Evolutionary conservation across 352 stramenopile species (phyloP), one percentile per base, ranked within the genome.

Genomic region (Pseudoperonospora humuli): DNA sequence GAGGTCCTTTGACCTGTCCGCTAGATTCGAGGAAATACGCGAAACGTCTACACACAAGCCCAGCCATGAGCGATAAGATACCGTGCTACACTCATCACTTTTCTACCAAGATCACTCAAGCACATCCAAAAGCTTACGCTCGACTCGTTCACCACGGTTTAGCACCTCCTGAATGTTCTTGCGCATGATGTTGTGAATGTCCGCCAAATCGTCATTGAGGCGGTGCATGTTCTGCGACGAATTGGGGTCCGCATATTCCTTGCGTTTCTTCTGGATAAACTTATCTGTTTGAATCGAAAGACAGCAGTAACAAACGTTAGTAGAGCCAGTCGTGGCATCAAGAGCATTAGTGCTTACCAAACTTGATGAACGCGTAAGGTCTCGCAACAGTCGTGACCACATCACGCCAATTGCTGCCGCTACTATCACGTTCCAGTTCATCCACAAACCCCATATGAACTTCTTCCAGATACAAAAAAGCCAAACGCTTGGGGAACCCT

Each of bases 281-380:
- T 97, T 96, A 64, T 98, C 86, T 86, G 64, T 39, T 29, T 36
- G 13, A n/a, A n/a, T 4, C 25, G 25, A 18, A 21, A 25, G n/a
- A 15, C 2, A 32, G 0, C 20, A 10, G 29, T n/a, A 34, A 3
- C n/a, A n/a, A n/a, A n/a, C n/a, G n/a, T n/a, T n/a, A n/a, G n/a
- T n/a, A n/a, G n/a, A n/a, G n/a, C n/a, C n/a, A n/a, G n/a, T n/a
- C n/a, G n/a, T n/a, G n/a, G n/a, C 13, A 21, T 52, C 21, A 61
- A 26, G 9, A 28, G 23, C n/a, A n/a, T n/a, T n/a, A n/a, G n/a
- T 31, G 18, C 39, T 45, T 51, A 86, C 83, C 94, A 55, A 98
- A 98, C 72, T 98, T 97, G 58, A 99, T 99, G 65, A 98, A 99
- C 25, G 91, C 91, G 58, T 98, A 99, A n/a, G 96, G 96, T 17